Base-by-base conservation (phyloP, 2,329 filamentous ascomycete genomes). In the Fusarium odoratissimum region DNA sequence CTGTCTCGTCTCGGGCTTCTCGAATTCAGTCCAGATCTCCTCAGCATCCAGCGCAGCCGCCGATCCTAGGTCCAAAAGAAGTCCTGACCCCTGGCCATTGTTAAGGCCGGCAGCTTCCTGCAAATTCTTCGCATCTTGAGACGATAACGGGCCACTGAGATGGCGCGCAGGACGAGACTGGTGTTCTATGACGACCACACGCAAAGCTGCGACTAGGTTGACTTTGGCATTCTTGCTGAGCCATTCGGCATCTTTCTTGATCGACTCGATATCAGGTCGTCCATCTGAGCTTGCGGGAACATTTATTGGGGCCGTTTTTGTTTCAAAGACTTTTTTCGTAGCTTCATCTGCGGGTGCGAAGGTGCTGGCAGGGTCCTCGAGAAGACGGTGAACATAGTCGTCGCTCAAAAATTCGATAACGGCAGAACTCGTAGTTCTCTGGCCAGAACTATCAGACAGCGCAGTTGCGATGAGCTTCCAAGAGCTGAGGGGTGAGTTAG, bases 161-260 rank as follows among this genome's bases (percentile, higher is more conserved):
- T 95, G 91, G 49, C 87, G 86, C n/a, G 90, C 86, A n/a, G 94
- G 86, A 40, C 94, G 90, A 72, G 89, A 89, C 82, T 98, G 95
- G 86, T 92, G 93, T 86, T 98, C 96, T 49, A 96, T 83, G 11
- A 97, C 85, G 6, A 91, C 91, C 46, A 97, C 86, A 67, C 96
- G 90, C 77, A 99, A 85, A 31, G 95, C 95, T 17, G 92, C 90
- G 46, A 96, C 85, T 80, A 98, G 91, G 80, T 96, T 94, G 73
- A 98, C 90, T 48, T 89, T 87, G 56, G 91, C 90, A 78, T 92
- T 90, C 76, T 92, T 90, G 82, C 94, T 95, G 70, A 99, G 85
- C 95, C 95, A 98, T 74, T 92, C 80, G 38, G 94, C 89, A 84
- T 98, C 95, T 51, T 90, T 89, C 83, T 97, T 97, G 80, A 98